A percentile compares a stretch with the other conserved stretches of the same genome.
These are phyloP conservation scores for Rhodotorula sp. DNA, from an alignment of 1,284 basidiomycete genomes.

Conservation along the genomic window DNA sequence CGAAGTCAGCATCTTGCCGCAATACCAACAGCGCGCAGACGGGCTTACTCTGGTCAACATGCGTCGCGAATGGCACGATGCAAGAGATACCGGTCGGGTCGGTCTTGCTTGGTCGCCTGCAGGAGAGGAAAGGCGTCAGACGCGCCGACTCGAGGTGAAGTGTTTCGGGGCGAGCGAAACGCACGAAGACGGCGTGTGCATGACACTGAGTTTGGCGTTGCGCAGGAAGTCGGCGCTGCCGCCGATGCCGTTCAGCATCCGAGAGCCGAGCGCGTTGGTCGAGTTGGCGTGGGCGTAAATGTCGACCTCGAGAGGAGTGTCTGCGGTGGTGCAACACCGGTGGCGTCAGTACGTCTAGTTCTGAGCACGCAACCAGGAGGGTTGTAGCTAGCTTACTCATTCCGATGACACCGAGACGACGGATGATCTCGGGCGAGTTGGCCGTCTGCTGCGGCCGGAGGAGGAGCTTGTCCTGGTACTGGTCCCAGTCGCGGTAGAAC, in stretches of 20 bases:
- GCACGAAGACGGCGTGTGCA: constrained; percentile 58
- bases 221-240: constrained; percentile 55
- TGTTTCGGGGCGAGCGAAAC: constrained; percentile 26
- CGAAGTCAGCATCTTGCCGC: not conserved
- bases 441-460: constrained; percentile 58
- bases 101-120: not conserved
- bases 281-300: constrained; percentile 57
- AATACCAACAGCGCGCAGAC: not conserved
- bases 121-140: constrained; percentile 48
- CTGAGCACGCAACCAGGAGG: too few relatives aligned
- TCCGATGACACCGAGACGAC: constrained; percentile 6
- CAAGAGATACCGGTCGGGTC: constrained; percentile 33
- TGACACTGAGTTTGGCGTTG: constrained; percentile 58
- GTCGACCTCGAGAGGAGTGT: constrained; percentile 57
- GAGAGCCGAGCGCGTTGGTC: constrained; percentile 48
- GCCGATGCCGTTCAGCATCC: constrained; percentile 59
- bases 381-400: constrained; percentile 31
- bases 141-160: constrained; percentile 44
- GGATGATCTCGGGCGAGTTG: constrained; percentile 54
- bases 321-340: not conserved
- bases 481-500: constrained; percentile 54
- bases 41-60: constrained; percentile 53
- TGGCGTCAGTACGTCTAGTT: not conserved
- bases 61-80: constrained; percentile 57
- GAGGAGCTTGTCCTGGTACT: constrained; percentile 57